phyloP scores from a whole-genome alignment of 768 basidiomycete species.

The Hemileccinum rubropunctum region DNA sequence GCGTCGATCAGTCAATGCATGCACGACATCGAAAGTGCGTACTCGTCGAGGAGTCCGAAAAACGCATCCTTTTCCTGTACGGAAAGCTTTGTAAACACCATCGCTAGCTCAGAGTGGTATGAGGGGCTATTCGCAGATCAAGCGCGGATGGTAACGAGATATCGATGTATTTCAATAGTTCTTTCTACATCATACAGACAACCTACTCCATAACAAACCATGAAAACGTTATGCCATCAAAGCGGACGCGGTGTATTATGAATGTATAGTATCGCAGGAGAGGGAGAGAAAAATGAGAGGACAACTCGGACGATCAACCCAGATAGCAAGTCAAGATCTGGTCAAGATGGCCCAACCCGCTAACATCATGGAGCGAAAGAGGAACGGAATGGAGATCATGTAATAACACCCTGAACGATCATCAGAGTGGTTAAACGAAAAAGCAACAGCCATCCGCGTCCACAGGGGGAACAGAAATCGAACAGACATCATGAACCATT shows the following conservation, averaged over 20 bases:
- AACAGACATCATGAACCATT: constrained; percentile 35
- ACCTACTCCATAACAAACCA: constrained; percentile 26
- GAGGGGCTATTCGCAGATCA: background rate
- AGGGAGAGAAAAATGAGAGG: background rate
- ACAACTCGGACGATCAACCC: constrained; percentile 1
- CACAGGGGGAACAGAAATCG: constrained; percentile 8
- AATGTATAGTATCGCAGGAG: constrained; percentile 21
- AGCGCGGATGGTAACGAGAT: background rate
- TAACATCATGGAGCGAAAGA: constrained; percentile 5
- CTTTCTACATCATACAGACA: constrained; percentile 34
- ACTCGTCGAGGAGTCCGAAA: constrained; percentile 81
- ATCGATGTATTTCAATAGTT: constrained; percentile 12
- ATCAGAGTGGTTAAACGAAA: constrained; percentile 15
- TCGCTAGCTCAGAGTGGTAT: constrained; percentile 21
- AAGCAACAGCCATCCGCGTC: constrained; percentile 19
- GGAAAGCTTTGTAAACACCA: constrained; percentile 73
- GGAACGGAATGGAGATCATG: constrained; percentile 6
- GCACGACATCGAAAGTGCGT: constrained; percentile 11
- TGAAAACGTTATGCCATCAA: constrained; percentile 16
- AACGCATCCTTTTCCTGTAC: constrained; percentile 76
- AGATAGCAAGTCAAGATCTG: background rate
- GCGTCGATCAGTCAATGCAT: background rate
- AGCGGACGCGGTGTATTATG: constrained; percentile 9
- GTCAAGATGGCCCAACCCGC: constrained; percentile 7
- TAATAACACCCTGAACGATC: constrained; percentile 25